These are phyloP conservation scores for Penicillium janthinellum DNA, from an alignment of 2,329 filamentous ascomycete species.

Conservation along the genomic window DNA sequence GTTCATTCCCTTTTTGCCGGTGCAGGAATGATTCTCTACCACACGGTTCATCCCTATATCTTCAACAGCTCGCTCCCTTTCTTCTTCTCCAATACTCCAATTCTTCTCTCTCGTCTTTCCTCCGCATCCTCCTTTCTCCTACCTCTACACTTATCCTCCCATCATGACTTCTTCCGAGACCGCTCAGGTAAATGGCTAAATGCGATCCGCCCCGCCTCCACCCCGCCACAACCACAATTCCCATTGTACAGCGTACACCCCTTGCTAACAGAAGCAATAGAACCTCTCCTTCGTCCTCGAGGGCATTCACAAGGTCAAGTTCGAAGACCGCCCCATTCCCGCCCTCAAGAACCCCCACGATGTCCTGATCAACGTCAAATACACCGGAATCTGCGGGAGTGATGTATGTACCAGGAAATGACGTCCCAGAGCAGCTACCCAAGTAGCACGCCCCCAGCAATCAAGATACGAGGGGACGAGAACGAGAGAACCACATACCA, in stretches of 20 bases:
- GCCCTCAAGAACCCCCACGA: conserved; percentile 67
- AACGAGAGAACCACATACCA: background rate
- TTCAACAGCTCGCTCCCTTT: background rate
- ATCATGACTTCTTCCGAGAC: conserved; percentile 19
- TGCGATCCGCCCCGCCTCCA: conserved; percentile 4
- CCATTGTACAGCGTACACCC: background rate
- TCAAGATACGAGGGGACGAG: background rate
- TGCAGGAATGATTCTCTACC: background rate
- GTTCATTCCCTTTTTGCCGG: conserved; percentile 23
- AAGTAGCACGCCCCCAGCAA: background rate
- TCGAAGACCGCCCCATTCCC: conserved; percentile 74
- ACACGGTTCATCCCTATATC: conserved; percentile 1
- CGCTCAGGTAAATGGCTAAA: conserved; percentile 22
- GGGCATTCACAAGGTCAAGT: conserved; percentile 70
- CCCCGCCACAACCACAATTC: background rate
- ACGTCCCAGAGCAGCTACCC: background rate
- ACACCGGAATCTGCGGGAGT: conserved; percentile 85
- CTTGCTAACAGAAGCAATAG: conserved; percentile 43
- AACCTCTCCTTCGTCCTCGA: conserved; percentile 86
- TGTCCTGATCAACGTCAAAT: conserved; percentile 79
- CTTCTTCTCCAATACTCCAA: background rate
- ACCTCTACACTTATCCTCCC: background rate
- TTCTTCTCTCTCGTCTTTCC: background rate
- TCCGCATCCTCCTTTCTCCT: background rate
- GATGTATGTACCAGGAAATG: conserved; percentile 59